Percentiles rank a stretch among this genome's conserved stretches.
Evolutionary conservation across 2,329 filamentous ascomycete species (phyloP).

Genomic region (Ilyonectria robusta): DNA sequence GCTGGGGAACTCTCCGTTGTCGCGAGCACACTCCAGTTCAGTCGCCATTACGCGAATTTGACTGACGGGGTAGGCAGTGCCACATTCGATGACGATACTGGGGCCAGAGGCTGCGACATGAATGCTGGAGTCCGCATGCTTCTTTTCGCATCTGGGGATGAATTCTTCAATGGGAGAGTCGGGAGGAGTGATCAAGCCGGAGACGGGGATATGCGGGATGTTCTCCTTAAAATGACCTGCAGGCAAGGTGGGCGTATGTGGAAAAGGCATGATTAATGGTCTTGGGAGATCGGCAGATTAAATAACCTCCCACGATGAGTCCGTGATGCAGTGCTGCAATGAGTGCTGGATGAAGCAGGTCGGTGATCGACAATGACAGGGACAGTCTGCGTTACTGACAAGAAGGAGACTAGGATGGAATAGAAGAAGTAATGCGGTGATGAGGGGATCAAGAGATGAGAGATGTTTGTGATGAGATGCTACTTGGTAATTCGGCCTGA

Average conservation of each 20-base stretch:
- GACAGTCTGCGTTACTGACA: background rate
- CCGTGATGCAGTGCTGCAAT: background rate
- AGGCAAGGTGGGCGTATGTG: background rate
- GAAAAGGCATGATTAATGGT: background rate
- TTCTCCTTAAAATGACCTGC: background rate
- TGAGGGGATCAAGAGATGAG: background rate
- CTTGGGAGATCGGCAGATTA: background rate
- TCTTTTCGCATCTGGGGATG: constrained; percentile 11
- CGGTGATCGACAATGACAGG: background rate
- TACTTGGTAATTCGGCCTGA: background rate
- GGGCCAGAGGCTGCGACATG: no score
- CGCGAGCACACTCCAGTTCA: constrained; percentile 49
- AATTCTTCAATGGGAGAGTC: constrained; percentile 41
- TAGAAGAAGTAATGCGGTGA: background rate
- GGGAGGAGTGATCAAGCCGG: constrained; percentile 36
- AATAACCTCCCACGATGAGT: no score
- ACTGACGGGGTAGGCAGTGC: constrained; percentile 28
- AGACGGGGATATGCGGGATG: constrained; percentile 14
- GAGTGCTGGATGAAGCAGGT: background rate
- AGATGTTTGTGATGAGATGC: background rate
- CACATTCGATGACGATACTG: no score
- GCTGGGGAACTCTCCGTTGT: constrained; percentile 50
- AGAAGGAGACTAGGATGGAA: background rate
- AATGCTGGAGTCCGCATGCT: background rate
- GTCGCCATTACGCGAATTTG: constrained; percentile 52